phyloP scores from a whole-genome alignment of 441 rosid genomes.

The Eutrema salsugineum region DNA sequence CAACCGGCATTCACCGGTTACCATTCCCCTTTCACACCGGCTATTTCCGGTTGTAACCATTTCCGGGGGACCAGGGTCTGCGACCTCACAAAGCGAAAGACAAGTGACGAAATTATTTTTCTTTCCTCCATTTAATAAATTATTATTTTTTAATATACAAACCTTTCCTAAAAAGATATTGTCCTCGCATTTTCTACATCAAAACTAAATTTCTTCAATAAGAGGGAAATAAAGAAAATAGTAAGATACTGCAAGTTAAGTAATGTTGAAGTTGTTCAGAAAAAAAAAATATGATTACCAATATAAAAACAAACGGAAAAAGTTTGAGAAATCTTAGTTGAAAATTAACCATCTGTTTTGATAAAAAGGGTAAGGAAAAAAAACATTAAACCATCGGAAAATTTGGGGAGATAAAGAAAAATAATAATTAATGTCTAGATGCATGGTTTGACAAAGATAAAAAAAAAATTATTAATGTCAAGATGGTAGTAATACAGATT shows the following conservation, averaged over 20 bases:
- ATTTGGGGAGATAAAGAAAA: not conserved
- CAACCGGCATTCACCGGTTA: slow-evolving; percentile 51
- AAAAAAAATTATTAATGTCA: not conserved
- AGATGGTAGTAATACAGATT: slow-evolving; percentile 32
- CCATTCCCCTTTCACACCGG: slow-evolving; percentile 29
- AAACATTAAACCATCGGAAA: not conserved
- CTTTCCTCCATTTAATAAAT: slow-evolving; percentile 3
- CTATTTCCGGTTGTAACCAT: slow-evolving; percentile 45
- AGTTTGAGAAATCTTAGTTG: not conserved
- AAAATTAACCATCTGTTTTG: not conserved
- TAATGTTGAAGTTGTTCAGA: not conserved
- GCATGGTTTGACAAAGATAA: too few species aligned
- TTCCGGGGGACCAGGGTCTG: slow-evolving; percentile 35
- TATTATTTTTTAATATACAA: not conserved
- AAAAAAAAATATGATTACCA: too few species aligned
- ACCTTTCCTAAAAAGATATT: not conserved
- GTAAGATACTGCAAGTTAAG: not conserved
- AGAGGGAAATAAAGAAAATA: not conserved
- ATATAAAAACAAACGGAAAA: not conserved
- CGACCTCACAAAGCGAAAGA: slow-evolving; percentile 39
- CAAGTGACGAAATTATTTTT: slow-evolving; percentile 24
- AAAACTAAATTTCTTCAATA: not conserved
- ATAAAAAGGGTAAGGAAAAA: not conserved
- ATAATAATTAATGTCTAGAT: not conserved
- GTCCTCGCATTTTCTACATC: not conserved